Base-by-base conservation (phyloP, 176 grass and related monocot species). In the Chloris gayana region DNA sequence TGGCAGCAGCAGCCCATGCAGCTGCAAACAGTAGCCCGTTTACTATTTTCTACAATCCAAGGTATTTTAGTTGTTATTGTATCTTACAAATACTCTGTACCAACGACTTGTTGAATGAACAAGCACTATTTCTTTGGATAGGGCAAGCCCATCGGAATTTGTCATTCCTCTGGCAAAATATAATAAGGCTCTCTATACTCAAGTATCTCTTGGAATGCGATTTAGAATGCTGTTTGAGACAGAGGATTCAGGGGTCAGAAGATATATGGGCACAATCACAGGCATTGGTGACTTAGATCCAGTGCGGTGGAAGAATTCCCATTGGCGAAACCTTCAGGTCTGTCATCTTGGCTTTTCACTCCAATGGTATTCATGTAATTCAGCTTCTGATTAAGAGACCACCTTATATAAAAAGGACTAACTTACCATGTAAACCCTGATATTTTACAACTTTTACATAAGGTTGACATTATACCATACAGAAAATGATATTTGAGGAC, bases 141-240 rank as follows among this genome's bases (percentile, higher is more conserved):
- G 97, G 85, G 88, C 97, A 18, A 91, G 97, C 61, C 93, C 97
- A 67, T 99, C 93, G 17, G 97, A 99, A 87, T 99, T 99, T 78
- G 88, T 99, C 42, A 91, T 99, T 17, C 97, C 97, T 67, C 87
- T 99, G 47, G 97, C 97, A 34, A 99, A 99, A 70, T 99, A 96
- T 73, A 89, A 93, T 67, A 99, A 99, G 75, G 97, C 97, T 66
- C 29, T 99, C 84, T 99, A 99, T 82, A 95, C 93, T 64, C 97
- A 99, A 85, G 91, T 99, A 45, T 95, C 97, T 72, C 92, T 93
- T 61, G 97, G 97, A 69, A 99, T 99, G 97, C 75, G 97, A 71
- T 99, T 99, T 72, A 91, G 97, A 76, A 99, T 99, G 97, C 70
- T 99, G 61, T 99, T 99, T 59, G 97, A 99, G 69, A 96, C 93